Base-by-base conservation (phyloP, 1,284 basidiomycete genomes). In the Lignosus rhinocerotis region DNA sequence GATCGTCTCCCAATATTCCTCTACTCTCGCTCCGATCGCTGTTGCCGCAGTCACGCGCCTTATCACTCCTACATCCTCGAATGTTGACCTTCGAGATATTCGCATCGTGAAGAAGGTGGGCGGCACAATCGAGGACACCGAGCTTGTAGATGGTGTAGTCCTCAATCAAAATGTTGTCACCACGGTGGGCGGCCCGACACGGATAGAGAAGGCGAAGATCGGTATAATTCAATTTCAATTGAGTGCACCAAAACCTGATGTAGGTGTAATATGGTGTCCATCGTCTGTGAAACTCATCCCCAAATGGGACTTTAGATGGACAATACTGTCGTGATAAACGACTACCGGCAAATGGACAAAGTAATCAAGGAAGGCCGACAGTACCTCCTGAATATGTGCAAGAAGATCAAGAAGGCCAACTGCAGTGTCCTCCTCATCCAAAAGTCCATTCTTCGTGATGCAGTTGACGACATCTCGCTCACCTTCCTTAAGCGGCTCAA, bases 271-370 rank as follows among this genome's bases (percentile, higher is more conserved):
- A 44, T 25, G 5, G 43, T 17, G 49, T 19, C 55, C 39, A 12
- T 38, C 10, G 12, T 38, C 25, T 51, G 16, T 53, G 32, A 19
- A 21, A 3, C 33, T 42, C 21, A 34, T 41, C 21, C 0, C 8
- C 32, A 11, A 6, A 12, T n/a, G 16, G 19, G 12, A 7, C 0
- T 30, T 53, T 33, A 97, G 94, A 99, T 99, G 97, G 97, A 99
- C 78, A 99, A 99, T 80, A 98, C 97, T 38, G 96, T 99, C 48
- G 92, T 99, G 45, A 98, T 99, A 68, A 99, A 98, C 70, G 96
- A 99, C 77, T 99, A 99, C 80, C 89, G 97, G 39, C 97, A 99
- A 77, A 99, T 99, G 96, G 97, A 99, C 84, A 98, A 98, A 76
- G 96, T 99, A 63, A 90, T 99, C 75, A 99, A 99, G 76, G 97